Evolutionary conservation across 345 rosid genomes (phyloP).

Genomic region (Eucalyptus cloeziana): DNA sequence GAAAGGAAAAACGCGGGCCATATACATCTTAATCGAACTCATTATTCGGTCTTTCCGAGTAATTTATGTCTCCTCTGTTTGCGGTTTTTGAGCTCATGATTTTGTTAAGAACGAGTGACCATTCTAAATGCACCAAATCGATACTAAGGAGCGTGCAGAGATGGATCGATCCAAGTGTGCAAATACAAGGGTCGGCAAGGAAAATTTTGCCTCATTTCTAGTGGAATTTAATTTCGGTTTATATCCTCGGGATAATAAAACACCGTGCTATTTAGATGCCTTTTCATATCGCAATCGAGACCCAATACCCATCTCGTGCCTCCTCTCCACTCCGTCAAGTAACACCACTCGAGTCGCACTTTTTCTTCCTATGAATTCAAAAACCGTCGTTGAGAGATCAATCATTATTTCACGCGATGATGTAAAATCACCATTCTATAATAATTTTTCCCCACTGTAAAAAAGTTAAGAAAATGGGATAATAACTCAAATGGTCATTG

Average conservation of each 20-base stretch:
- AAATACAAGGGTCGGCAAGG: not conserved
- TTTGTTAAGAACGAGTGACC: not conserved
- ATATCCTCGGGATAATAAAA: not conserved
- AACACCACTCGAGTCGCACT: not conserved
- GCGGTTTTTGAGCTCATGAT: not conserved
- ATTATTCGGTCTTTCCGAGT: not conserved
- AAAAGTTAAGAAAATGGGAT: not conserved
- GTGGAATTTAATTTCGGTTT: not conserved
- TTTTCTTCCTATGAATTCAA: not conserved
- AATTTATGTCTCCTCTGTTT: not conserved
- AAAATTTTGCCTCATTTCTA: not conserved
- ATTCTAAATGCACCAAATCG: not conserved
- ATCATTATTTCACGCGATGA: not conserved
- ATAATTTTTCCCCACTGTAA: accelerated
- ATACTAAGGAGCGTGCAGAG: not conserved
- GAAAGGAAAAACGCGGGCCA: not conserved
- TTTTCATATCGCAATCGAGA: not conserved
- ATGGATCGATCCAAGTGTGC: not conserved
- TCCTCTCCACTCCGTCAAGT: not conserved
- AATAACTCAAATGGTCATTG: accelerated
- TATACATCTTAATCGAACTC: not conserved
- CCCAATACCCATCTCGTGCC: not conserved
- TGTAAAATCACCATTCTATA: not conserved
- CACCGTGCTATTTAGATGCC: not conserved
- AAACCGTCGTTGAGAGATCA: not conserved